Percentiles rank a stretch among this genome's conserved stretches.
These are phyloP conservation scores for Butyriboletus appendiculatus DNA, from an alignment of 1,284 basidiomycete genomes.

Conservation along the genomic window DNA sequence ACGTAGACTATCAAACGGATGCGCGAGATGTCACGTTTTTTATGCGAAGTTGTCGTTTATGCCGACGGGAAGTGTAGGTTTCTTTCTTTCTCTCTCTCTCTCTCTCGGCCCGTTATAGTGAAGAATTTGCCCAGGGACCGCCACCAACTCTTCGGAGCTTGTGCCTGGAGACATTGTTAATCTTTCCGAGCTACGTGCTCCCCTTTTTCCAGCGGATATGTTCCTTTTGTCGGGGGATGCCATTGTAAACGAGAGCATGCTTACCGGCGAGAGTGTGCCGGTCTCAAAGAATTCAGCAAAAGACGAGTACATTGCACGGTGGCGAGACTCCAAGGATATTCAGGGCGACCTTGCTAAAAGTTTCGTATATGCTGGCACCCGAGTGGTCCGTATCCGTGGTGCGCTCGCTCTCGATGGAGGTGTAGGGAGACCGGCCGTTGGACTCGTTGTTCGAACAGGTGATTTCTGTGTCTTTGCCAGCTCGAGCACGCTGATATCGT, in stretches of 20 bases:
- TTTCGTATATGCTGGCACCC: constrained; percentile 92
- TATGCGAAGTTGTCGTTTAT: constrained; percentile 78
- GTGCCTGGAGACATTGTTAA: constrained; percentile 96
- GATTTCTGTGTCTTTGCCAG: constrained; percentile 13
- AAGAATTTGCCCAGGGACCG: constrained; percentile 54
- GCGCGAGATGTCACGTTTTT: constrained; percentile 95
- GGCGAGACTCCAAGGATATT: constrained; percentile 70
- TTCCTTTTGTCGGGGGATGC: constrained; percentile 94
- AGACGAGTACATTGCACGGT: constrained; percentile 69
- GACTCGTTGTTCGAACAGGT: constrained; percentile 92
- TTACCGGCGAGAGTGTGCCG: constrained; percentile 95
- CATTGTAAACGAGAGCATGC: constrained; percentile 98
- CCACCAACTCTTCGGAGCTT: constrained; percentile 76
- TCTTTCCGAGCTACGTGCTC: constrained; percentile 74
- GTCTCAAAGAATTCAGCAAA: constrained; percentile 84
- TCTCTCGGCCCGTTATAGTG: background rate
- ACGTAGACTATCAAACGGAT: constrained; percentile 86
- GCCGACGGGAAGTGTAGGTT: constrained; percentile 73
- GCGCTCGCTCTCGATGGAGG: constrained; percentile 55
- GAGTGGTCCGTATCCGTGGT: constrained; percentile 89
- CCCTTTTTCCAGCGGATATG: constrained; percentile 88
- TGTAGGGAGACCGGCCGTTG: constrained; percentile 70
- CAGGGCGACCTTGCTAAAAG: constrained; percentile 77
- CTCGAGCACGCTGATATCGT: constrained; percentile 1
- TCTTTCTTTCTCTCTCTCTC: constrained; percentile 6